Evolutionary conservation across 257 asterid species (phyloP).

Genomic region (Ocimum tenuiflorum): DNA sequence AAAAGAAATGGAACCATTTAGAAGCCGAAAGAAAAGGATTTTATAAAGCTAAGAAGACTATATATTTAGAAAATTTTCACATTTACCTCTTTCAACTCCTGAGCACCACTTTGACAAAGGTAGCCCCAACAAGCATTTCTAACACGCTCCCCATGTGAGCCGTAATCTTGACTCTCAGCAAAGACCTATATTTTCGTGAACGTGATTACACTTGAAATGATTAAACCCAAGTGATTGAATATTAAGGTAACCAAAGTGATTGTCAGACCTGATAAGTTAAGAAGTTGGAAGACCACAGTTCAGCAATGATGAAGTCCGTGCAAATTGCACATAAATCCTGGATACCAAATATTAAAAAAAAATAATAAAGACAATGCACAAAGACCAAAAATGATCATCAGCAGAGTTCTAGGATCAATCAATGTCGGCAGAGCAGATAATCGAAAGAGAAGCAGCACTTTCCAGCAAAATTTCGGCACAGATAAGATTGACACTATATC

Average conservation of each 20-base stretch:
- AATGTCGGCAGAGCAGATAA: background rate
- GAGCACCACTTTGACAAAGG: conserved; percentile 94
- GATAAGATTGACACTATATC: background rate
- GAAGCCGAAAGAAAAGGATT: background rate
- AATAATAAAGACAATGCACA: conserved; percentile 14
- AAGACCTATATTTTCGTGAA: conserved; percentile 51
- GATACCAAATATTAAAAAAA: conserved; percentile 27
- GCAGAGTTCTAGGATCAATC: background rate
- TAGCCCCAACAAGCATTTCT: conserved; percentile 99
- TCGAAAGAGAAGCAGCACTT: background rate
- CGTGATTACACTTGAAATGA: conserved; percentile 14
- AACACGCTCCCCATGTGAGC: conserved; percentile 89
- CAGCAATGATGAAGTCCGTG: conserved; percentile 91
- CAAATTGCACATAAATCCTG: conserved; percentile 93
- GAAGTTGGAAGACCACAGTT: conserved; percentile 93
- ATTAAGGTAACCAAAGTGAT: conserved; percentile 15
- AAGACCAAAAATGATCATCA: conserved; percentile 2
- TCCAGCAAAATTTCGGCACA: background rate
- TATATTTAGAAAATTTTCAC: background rate
- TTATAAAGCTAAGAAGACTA: conserved; percentile 11
- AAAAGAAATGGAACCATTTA: conserved; percentile 11
- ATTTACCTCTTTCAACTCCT: conserved; percentile 80
- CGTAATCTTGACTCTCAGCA: conserved; percentile 98
- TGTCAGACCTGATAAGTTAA: conserved; percentile 76
- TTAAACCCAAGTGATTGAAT: background rate